These are phyloP conservation scores for Metschnikowia lochheadii DNA, from an alignment of 805 yeast genomes.

Conservation along the genomic window DNA sequence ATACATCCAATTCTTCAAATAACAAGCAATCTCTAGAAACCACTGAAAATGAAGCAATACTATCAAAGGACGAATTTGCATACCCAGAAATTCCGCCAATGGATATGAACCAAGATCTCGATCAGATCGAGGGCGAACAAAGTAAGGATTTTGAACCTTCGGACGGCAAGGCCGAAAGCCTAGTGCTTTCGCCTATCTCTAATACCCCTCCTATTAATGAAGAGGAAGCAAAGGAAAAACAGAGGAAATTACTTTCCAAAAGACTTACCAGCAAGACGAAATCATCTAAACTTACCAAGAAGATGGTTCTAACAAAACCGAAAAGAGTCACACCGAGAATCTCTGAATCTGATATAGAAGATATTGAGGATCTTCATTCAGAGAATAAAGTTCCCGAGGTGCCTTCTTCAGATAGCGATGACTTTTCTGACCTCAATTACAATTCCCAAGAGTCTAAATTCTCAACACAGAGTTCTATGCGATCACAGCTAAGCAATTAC, in stretches of 20 bases:
- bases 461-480: background rate
- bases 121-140: background rate
- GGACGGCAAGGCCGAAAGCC: background rate
- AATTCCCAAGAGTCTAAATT: conserved; percentile 1
- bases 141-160: background rate
- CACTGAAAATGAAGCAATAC: background rate
- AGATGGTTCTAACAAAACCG: background rate
- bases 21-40: background rate
- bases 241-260: background rate
- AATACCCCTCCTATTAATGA: background rate
- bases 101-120: conserved; percentile 3
- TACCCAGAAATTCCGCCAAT: background rate
- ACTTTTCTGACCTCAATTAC: conserved; percentile 1
- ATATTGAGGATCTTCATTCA: background rate
- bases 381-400: background rate
- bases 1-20: background rate
- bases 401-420: conserved; percentile 3
- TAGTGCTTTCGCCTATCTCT: background rate
- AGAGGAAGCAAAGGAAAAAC: background rate
- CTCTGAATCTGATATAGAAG: background rate
- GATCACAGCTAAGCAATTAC: conserved; percentile 1
- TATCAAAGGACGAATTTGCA: background rate
- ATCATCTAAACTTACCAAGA: conserved; percentile 1
- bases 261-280: background rate
- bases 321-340: background rate